Percentiles rank a stretch among this genome's conserved stretches.
These are phyloP conservation scores for Aurinia saxatilis DNA, from an alignment of 345 rosid species.

Conservation along the genomic window DNA sequence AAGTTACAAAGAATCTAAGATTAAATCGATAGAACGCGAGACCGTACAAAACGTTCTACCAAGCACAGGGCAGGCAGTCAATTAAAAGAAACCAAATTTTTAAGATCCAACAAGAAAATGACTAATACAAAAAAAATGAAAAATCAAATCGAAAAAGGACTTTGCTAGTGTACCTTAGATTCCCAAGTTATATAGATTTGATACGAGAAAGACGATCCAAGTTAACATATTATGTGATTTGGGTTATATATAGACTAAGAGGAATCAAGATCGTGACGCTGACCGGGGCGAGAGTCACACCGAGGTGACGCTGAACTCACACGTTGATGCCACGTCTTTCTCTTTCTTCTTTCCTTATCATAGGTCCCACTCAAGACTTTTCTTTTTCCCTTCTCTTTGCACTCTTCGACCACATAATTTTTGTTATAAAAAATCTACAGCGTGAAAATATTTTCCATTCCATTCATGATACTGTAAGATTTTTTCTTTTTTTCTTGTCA, in stretches of 20 bases:
- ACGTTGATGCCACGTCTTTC: conserved; percentile 8
- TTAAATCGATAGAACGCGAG: background rate
- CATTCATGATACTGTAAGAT: too few species aligned
- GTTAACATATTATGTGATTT: background rate
- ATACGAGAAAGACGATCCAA: background rate
- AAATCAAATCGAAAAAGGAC: too few species aligned
- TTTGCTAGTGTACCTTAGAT: background rate
- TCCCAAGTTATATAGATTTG: background rate
- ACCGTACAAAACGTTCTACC: background rate
- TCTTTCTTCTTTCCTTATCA: background rate
- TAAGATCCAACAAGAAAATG: background rate
- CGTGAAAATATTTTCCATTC: too few species aligned
- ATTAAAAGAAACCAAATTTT: background rate
- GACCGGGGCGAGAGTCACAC: conserved; percentile 4
- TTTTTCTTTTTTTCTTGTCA: too few species aligned
- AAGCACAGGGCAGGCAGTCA: background rate
- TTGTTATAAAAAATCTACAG: too few species aligned
- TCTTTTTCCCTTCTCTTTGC: too few species aligned
- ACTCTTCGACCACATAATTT: too few species aligned
- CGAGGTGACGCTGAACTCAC: conserved; percentile 3
- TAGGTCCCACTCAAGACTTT: background rate
- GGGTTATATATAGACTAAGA: background rate
- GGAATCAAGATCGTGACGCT: background rate
- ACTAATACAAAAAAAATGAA: background rate
- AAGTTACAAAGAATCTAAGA: too few species aligned